These are phyloP conservation scores for Eucommia ulmoides DNA, from an alignment of 257 asterid genomes.

Conservation along the genomic window DNA sequence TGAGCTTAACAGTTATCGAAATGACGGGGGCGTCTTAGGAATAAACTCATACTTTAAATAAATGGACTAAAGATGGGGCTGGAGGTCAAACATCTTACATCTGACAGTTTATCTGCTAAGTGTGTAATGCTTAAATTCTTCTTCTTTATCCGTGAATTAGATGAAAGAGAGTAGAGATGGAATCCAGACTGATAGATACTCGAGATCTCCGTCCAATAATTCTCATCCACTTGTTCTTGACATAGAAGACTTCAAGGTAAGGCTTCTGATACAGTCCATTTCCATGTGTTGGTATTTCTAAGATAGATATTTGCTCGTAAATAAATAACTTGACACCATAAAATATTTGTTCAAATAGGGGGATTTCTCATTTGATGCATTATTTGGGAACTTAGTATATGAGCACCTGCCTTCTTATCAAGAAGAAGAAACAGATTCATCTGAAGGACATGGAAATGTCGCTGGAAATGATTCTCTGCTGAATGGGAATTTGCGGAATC, in stretches of 20 bases:
- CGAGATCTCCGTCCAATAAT: conserved; percentile 45
- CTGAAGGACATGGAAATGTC: conserved; percentile 48
- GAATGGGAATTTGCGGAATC: conserved; percentile 66
- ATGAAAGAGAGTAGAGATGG: conserved; percentile 73
- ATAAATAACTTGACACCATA: too few relatives aligned
- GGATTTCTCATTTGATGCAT: conserved; percentile 84
- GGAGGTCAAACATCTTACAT: too few relatives aligned
- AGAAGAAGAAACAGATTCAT: conserved; percentile 54
- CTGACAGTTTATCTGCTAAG: too few relatives aligned
- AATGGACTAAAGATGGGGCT: too few relatives aligned
- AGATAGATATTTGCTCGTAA: too few relatives aligned
- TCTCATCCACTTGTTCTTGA: conserved; percentile 69
- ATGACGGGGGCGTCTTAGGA: too few relatives aligned
- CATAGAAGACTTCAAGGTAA: conserved; percentile 89
- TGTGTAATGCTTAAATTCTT: too few relatives aligned
- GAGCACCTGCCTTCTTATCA: conserved; percentile 82
- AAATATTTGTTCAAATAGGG: too few relatives aligned
- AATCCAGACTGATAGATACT: conserved; percentile 31
- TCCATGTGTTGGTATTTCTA: too few relatives aligned
- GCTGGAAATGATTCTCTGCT: conserved; percentile 36
- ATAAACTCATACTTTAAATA: too few relatives aligned
- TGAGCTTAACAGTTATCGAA: too few relatives aligned
- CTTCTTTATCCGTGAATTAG: conserved; percentile 19
- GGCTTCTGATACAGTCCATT: too few relatives aligned
- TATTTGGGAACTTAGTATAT: conserved; percentile 82